Evolutionary conservation across 2,329 filamentous ascomycete species (phyloP), one percentile per base, ranked within the genome.

Genomic region (Cladosporium sp.): DNA sequence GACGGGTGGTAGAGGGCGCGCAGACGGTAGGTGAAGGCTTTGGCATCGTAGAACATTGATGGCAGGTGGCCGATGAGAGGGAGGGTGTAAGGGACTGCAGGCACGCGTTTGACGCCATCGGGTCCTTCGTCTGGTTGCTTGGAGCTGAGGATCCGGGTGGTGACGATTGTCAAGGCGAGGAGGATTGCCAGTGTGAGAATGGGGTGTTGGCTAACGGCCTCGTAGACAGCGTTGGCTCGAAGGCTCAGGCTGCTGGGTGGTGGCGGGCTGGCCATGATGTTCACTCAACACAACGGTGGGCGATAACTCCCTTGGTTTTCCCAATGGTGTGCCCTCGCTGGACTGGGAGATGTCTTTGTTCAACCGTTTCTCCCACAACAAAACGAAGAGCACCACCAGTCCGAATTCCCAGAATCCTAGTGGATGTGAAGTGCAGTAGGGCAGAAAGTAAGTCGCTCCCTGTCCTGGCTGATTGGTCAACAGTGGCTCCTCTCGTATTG

Each of bases 81-180:
- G 7, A 84, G 63, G 77, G 79, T 85, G 64, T 84, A 84, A 22
- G 80, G 79, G 18, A 77, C 56, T 50, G 72, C 64, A 62, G 75
- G 75, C 53, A 79, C 71, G 48, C 65, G 54, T 58, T 57, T 54
- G 17, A 56, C 50, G 43, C 60, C 63, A 58, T 64, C 30, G 22
- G 34, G 27, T 9, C 39, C 50, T 18, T 53, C 24, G 19, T 32
- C 36, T 12, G 42, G 17, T 12, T 50, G 36, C 40, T 54, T 54
- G 3, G 57, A 47, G 22, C 51, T 51, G 7, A 51, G 43, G 15
- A 50, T 40, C 11, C 47, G 32, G 40, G 52, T 57, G 53, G 56
- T 62, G 12, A 44, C 37, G 12, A 60, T 30, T 24, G 60, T 61
- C 22, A 60, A 5, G 20, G 60, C 15, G 11, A 61, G 34, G 2